These are phyloP conservation scores for Artomyces pyxidatus DNA, from an alignment of 768 basidiomycete species.

Conservation along the genomic window DNA sequence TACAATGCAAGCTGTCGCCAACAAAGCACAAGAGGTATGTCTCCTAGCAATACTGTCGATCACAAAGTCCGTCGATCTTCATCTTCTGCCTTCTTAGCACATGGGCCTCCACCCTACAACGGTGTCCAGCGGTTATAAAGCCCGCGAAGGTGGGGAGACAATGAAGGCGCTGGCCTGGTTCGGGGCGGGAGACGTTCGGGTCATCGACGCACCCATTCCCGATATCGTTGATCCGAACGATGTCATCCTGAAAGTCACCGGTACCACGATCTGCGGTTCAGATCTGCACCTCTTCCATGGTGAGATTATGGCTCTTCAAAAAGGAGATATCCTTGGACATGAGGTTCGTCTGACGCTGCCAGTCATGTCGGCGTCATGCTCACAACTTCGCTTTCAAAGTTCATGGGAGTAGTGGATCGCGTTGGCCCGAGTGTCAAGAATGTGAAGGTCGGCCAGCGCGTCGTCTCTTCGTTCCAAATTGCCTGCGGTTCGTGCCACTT, in stretches of 20 bases:
- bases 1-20: neutral
- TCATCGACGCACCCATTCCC: slow-evolving; percentile 42
- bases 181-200: slow-evolving; percentile 39
- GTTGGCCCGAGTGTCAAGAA: slow-evolving; percentile 59
- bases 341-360: slow-evolving; percentile 33
- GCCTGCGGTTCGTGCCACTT: slow-evolving; percentile 66
- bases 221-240: slow-evolving; percentile 69
- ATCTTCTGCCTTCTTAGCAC: neutral
- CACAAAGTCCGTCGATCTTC: neutral
- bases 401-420: slow-evolving; percentile 62
- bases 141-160: slow-evolving; percentile 40
- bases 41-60: neutral
- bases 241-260: slow-evolving; percentile 68
- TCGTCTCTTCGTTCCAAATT: slow-evolving; percentile 75
- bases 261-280: slow-evolving; percentile 66
- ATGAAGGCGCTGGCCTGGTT: slow-evolving; percentile 72
- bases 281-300: slow-evolving; percentile 62
- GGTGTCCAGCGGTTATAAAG: slow-evolving; percentile 26
- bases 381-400: too few relatives aligned
- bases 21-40: neutral
- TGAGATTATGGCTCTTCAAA: slow-evolving; percentile 59
- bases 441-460: slow-evolving; percentile 55
- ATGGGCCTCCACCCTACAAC: neutral
- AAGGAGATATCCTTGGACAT: slow-evolving; percentile 71
- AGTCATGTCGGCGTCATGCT: too few relatives aligned